phyloP scores from a whole-genome alignment of 371 early-diverging fungal genomes.

The Nematocida sp. region DNA sequence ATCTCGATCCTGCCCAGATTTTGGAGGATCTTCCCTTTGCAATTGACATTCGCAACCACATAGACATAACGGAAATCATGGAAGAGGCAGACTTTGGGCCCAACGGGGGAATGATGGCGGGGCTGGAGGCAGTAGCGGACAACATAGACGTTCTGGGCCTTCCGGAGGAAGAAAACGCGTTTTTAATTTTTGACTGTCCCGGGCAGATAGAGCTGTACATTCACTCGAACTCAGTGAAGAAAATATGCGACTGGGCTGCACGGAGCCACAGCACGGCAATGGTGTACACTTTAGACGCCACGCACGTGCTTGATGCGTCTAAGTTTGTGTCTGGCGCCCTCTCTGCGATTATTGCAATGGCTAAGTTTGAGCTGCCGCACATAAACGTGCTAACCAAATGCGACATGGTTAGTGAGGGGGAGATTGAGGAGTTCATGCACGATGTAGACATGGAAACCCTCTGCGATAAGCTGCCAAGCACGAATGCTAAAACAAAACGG shows the following conservation, averaged over 20 bases:
- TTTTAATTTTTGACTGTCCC: constrained; percentile 46
- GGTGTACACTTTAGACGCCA: constrained; percentile 34
- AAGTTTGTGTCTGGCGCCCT: constrained; percentile 36
- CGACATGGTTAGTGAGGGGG: constrained; percentile 24
- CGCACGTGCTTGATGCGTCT: neutral
- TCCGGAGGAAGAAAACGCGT: constrained; percentile 39
- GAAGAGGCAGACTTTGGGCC: constrained; percentile 55
- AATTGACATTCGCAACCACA: constrained; percentile 47
- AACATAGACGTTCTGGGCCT: constrained; percentile 44
- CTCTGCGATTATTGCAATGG: constrained; percentile 38
- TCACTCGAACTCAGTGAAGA: constrained; percentile 44
- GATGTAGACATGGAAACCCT: constrained; percentile 9
- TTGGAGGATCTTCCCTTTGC: constrained; percentile 24
- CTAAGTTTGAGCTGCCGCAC: constrained; percentile 48
- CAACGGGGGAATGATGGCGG: constrained; percentile 42
- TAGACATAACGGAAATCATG: constrained; percentile 45
- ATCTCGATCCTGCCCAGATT: constrained; percentile 48
- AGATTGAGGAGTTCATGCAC: constrained; percentile 28
- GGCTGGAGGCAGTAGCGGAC: constrained; percentile 42
- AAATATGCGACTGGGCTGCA: constrained; percentile 8
- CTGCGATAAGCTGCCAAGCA: neutral
- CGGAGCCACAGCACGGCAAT: neutral
- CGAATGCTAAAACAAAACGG: neutral
- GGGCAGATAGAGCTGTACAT: constrained; percentile 52
- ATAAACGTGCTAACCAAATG: constrained; percentile 50